Conservation (phyloP, 331 rosid genomes). For the Telfairia occidentalis region DNA sequence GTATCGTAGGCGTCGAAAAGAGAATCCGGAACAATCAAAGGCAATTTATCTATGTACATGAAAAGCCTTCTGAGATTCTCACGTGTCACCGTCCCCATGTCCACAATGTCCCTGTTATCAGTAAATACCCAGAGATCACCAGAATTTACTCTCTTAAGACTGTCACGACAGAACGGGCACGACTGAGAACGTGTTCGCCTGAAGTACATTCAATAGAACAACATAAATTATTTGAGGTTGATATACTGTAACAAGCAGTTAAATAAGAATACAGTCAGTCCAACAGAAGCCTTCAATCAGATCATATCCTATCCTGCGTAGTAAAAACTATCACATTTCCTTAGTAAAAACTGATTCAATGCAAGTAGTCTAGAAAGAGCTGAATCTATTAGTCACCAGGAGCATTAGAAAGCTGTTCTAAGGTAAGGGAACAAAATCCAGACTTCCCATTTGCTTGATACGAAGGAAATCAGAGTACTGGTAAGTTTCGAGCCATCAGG, state of each 20-base stretch:
- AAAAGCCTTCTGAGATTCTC: conserved; percentile 83
- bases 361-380: background rate
- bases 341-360: background rate
- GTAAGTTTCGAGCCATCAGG: background rate
- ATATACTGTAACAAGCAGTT: background rate
- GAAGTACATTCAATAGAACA: conserved; percentile 18
- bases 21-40: conserved; percentile 62
- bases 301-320: too few relatives aligned
- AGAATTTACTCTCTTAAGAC: conserved; percentile 78
- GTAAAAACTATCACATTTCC: background rate
- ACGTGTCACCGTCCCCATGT: conserved; percentile 62
- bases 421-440: background rate
- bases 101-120: conserved; percentile 56
- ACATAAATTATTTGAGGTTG: background rate
- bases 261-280: background rate
- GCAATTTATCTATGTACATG: conserved; percentile 79
- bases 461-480: background rate
- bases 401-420: background rate
- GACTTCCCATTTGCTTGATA: background rate
- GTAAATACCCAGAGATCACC: conserved; percentile 82
- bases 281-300: background rate
- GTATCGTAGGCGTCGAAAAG: conserved; percentile 73
- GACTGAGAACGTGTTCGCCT: conserved; percentile 86
- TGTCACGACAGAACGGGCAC: conserved; percentile 89
- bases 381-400: background rate